Evolutionary conservation across 2,329 filamentous ascomycete genomes (phyloP).

Genomic region (Colletotrichum limetticola): DNA sequence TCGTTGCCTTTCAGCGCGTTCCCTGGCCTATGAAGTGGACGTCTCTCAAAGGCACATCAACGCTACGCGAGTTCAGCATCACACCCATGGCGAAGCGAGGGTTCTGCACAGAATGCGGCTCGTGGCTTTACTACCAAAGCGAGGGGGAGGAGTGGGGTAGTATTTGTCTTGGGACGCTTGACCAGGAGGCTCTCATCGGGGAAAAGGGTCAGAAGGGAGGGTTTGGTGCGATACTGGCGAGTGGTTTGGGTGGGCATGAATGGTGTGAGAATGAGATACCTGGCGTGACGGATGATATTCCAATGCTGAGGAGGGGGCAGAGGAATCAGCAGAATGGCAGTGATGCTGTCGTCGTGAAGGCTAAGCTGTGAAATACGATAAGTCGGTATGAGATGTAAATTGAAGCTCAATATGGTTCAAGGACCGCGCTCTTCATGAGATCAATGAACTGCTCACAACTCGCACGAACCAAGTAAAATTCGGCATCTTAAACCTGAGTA

Average conservation of each 20-base stretch:
- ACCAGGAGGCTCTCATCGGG: slow-evolving; percentile 52
- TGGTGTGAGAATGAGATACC: slow-evolving; percentile 58
- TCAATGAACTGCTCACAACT: too few species aligned
- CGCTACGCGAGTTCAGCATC: slow-evolving; percentile 53
- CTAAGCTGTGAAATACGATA: not conserved
- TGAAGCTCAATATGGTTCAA: not conserved
- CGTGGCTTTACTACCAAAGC: slow-evolving; percentile 58
- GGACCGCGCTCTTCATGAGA: too few species aligned
- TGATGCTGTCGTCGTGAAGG: not conserved
- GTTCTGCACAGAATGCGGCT: slow-evolving; percentile 62
- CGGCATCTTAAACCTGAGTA: not conserved
- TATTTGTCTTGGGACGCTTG: slow-evolving; percentile 56
- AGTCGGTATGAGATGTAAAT: too few species aligned
- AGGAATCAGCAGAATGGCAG: not conserved
- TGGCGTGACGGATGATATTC: slow-evolving; percentile 58
- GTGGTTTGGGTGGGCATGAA: slow-evolving; percentile 47
- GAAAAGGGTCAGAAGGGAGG: slow-evolving; percentile 33
- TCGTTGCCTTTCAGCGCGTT: slow-evolving; percentile 53
- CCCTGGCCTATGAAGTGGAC: slow-evolving; percentile 49
- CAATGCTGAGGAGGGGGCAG: slow-evolving; percentile 14
- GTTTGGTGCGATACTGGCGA: slow-evolving; percentile 53
- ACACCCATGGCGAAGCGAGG: slow-evolving; percentile 52
- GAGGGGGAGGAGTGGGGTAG: slow-evolving; percentile 43
- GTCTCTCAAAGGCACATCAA: slow-evolving; percentile 37
- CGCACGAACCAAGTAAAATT: not conserved